Percentiles rank a stretch among this genome's conserved stretches.
phyloP scores from a whole-genome alignment of 768 basidiomycete genomes.

The Mycena vulgaris region DNA sequence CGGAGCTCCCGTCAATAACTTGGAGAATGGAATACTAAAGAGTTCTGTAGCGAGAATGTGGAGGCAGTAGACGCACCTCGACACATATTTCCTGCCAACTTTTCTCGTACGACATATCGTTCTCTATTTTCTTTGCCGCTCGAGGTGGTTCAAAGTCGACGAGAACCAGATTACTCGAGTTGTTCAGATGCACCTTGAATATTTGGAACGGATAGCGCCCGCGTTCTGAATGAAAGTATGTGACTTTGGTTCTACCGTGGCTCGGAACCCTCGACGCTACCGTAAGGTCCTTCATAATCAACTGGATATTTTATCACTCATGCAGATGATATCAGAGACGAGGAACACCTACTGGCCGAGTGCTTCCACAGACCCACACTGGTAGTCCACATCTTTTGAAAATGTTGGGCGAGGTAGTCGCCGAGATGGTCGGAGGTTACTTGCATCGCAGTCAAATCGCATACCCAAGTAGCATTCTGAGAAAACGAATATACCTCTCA shows the following conservation, averaged over 20 bases:
- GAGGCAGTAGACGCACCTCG: no score
- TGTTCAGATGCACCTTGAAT: constrained; percentile 30
- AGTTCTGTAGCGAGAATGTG: no score
- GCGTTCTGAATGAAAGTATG: constrained; percentile 13
- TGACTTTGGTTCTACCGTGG: background rate
- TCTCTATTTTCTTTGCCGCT: constrained; percentile 4
- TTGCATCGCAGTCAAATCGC: background rate
- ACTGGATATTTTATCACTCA: no score
- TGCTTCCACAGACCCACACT: constrained; percentile 26
- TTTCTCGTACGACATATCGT: constrained; percentile 27
- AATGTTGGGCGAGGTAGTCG: constrained; percentile 28
- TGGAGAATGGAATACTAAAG: no score
- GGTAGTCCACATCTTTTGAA: constrained; percentile 19
- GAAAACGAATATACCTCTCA: constrained; percentile 13
- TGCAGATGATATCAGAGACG: no score
- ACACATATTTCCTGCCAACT: constrained; percentile 34
- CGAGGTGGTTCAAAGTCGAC: constrained; percentile 24
- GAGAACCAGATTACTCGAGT: constrained; percentile 15
- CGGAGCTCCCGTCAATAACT: constrained; percentile 27
- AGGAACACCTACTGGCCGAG: constrained; percentile 16
- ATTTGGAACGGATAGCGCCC: constrained; percentile 17
- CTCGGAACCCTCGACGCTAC: no score
- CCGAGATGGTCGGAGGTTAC: constrained; percentile 33
- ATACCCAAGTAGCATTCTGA: background rate
- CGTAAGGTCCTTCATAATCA: constrained; percentile 31